Evolutionary conservation across 2,329 filamentous ascomycete species (phyloP), one percentile per base, ranked within the genome.

Genomic region (Colletotrichum agaves): DNA sequence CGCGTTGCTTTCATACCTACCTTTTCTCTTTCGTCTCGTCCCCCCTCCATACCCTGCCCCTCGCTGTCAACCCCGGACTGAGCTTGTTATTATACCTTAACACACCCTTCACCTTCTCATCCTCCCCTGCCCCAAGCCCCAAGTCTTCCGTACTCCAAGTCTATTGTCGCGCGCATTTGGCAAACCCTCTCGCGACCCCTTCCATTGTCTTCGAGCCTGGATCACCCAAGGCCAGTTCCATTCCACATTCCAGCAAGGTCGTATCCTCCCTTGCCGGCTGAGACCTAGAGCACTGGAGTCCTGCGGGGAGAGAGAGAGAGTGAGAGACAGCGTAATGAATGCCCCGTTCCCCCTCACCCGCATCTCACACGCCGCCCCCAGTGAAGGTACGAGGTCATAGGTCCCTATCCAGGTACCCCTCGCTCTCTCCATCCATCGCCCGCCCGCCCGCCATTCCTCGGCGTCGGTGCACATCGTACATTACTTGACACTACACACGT

Each of bases 391-490:
- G 21, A 58, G 46, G 39, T 44, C 23, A 43, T 12, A 58, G 27
- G 64, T 63, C 58, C 59, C 39, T 55, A 11, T 52, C 47, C 31
- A n/a, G 12, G 47, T n/a, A n/a, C 47, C 47, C 47, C 47, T 50
- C 47, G 47, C 47, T 50, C 27, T 13, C 23, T 50, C 47, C 3
- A 13, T 21, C 46, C 53, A 53, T 44, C 8, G 21, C 13, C 52
- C 60, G 23, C 46, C 44, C 47, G 57, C 55, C 50, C 59, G 57
- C 55, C 50, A 50, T 50, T 44, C 50, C 44, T 63, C 50, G 50
- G 49, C 50, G 59, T 57, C 35, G 58, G 63, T 50, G 59, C 63
- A 67, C 61, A 33, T 61, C 59, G 44, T 67, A 37, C 60, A 41
- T 63, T 63, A 47, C 56, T 47, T 59, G 52, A 56, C 61, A 41